A percentile compares a stretch with the other conserved stretches of the same genome.
These are phyloP conservation scores for Eragrostis tef DNA, from an alignment of 202 grass and related monocot species.

Conservation along the genomic window DNA sequence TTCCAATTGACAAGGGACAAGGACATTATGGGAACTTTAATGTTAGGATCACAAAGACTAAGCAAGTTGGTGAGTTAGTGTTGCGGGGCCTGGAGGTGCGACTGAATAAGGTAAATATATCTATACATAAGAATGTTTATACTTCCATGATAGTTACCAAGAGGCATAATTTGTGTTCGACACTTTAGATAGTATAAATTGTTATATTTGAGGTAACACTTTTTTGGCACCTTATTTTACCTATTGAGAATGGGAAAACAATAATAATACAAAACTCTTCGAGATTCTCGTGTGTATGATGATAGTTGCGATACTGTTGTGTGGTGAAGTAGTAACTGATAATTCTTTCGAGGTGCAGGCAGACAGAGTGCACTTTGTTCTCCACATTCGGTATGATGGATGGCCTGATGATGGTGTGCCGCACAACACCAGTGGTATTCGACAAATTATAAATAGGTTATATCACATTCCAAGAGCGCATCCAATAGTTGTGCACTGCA, in stretches of 20 bases:
- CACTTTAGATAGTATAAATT: no score
- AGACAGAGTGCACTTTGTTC: constrained; percentile 54
- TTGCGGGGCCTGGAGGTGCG: constrained; percentile 63
- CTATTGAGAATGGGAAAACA: no score
- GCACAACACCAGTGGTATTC: constrained; percentile 34
- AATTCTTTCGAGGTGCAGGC: constrained; percentile 44
- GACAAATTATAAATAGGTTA: constrained; percentile 60
- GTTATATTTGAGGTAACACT: no score
- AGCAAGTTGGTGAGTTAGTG: constrained; percentile 37
- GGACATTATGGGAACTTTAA: constrained; percentile 63
- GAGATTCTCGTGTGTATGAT: background rate
- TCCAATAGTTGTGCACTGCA: constrained; percentile 84
- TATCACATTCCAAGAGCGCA: constrained; percentile 46
- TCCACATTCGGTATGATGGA: constrained; percentile 66
- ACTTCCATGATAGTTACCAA: no score
- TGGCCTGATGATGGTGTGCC: constrained; percentile 87
- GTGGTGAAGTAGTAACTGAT: background rate
- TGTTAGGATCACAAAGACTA: constrained; percentile 50
- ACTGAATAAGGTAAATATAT: constrained; percentile 50
- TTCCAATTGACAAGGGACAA: constrained; percentile 54
- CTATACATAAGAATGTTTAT: no score
- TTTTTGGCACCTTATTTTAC: no score
- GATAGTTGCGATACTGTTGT: background rate
- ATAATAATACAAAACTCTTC: no score
- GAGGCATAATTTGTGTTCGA: no score